Evolutionary conservation across 805 yeast species (phyloP), one percentile per base, ranked within the genome.

Genomic region (Yarrowia deformans): DNA sequence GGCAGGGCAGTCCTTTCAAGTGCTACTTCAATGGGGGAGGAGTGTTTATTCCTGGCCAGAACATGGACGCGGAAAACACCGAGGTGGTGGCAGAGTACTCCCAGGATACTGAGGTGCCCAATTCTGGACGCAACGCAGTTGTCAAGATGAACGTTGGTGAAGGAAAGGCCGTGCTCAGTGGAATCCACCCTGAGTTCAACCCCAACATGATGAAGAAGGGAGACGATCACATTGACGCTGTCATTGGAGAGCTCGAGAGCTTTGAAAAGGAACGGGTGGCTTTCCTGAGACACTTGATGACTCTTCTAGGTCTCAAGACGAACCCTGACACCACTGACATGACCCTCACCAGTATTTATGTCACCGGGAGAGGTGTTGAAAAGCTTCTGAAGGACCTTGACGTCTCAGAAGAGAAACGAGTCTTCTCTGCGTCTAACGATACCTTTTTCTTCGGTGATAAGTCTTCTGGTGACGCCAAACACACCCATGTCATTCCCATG

Each of bases 151-250:
- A 81, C 10, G 85, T 87, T 2, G 97, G 97, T 1, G 80, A 84
- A 16, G 99, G 99, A 3, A 80, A 79, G 45, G 97, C 88, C 0
- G 78, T 95, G 10, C 82, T 95, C 13, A 83, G 90, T 14, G 98
- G 98, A 0, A 85, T 91, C 0, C 99, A 95, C 78, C 97, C 97
- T 0, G 99, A 95, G 78, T 93, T 88, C 75, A 89, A 92, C 0
- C 76, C 78, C 16, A 79, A 84, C 16, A 73, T 88, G 71, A 79
- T 84, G 70, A 78, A 78, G 19, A 80, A 79, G 35, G 72, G 79
- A 1, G 69, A 70, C 1, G 72, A 75, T 12, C 74, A 77, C 0
- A 70, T 69, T 58, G 78, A 71, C 55, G 76, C 80, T 18, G 79
- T 87, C 2, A 77, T 85, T 1, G 74, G 79, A 2, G 76, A 74